Conservation (phyloP, 345 rosid species). For the Linum tenue region DNA sequence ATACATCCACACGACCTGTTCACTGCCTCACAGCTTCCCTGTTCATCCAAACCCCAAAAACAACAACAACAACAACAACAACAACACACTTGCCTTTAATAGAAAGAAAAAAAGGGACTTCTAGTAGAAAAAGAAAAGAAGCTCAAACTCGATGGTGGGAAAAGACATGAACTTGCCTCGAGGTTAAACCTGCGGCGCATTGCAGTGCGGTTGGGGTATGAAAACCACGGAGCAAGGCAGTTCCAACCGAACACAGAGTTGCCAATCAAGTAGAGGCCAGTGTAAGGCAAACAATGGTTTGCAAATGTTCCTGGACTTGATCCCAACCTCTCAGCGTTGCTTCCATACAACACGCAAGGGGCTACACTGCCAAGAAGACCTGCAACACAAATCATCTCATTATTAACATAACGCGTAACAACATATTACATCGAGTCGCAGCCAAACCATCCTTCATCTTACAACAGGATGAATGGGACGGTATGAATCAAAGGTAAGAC, state of each 20-base stretch:
- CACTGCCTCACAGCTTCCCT: conserved; percentile 83
- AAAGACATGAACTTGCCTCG: conserved; percentile 46
- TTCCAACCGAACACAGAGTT: conserved; percentile 56
- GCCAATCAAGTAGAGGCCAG: conserved; percentile 66
- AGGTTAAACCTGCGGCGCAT: conserved; percentile 76
- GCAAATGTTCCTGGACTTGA: conserved; percentile 69
- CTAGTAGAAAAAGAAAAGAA: background rate
- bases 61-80: background rate
- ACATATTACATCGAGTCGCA: background rate
- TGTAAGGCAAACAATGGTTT: conserved; percentile 66
- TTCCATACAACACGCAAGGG: conserved; percentile 85
- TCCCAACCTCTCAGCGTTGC: conserved; percentile 79
- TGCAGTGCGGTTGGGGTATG: conserved; percentile 61
- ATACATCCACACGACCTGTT: conserved; percentile 80
- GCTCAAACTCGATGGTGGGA: background rate
- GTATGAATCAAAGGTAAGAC: too few relatives aligned
- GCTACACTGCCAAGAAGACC: conserved; percentile 90
- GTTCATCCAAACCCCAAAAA: conserved; percentile 13
- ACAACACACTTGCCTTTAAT: background rate
- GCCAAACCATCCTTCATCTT: too few relatives aligned
- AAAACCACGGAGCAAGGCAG: conserved; percentile 85
- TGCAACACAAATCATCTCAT: conserved; percentile 8
- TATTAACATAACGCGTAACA: background rate
- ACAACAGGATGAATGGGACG: too few relatives aligned
- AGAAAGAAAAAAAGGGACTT: background rate